These are phyloP conservation scores for Grosmannia clavigera DNA, from an alignment of 2,329 filamentous ascomycete species.

Conservation along the genomic window DNA sequence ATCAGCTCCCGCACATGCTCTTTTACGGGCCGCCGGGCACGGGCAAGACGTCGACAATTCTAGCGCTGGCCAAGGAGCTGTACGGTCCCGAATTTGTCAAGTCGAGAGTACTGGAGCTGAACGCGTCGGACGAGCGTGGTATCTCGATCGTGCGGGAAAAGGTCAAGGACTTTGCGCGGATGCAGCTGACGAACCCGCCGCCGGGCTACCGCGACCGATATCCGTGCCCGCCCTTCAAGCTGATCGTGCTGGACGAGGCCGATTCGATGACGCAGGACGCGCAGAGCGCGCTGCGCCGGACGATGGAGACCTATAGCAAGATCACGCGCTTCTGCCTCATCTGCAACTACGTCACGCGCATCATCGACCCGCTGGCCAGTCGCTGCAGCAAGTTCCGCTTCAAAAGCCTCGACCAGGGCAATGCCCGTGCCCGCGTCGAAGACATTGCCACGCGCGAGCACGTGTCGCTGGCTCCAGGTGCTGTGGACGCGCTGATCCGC, in stretches of 20 bases:
- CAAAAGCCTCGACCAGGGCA: constrained; percentile 83
- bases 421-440: constrained; percentile 65
- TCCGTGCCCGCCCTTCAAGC: constrained; percentile 96
- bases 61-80: constrained; percentile 92
- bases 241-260: constrained; percentile 95
- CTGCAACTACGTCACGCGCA: constrained; percentile 96
- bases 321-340: constrained; percentile 96
- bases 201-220: constrained; percentile 58
- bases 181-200: constrained; percentile 78
- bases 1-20: constrained; percentile 88
- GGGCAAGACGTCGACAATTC: constrained; percentile 94
- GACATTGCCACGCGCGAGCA: constrained; percentile 74
- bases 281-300: constrained; percentile 79
- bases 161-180: constrained; percentile 94
- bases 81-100: constrained; percentile 92
- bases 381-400: constrained; percentile 96
- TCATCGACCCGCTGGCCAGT: constrained; percentile 90
- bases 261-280: constrained; percentile 99
- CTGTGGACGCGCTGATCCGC: constrained; percentile 69
- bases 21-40: constrained; percentile 97
- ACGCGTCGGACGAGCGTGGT: constrained; percentile 96
- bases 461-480: constrained; percentile 64
- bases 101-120: constrained; percentile 92
- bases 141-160: constrained; percentile 96
- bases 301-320: constrained; percentile 96